A percentile compares a stretch with the other conserved stretches of the same genome.
These are phyloP conservation scores for Phytomonas francai DNA, from an alignment of 208 protist genomes.

Conservation along the genomic window DNA sequence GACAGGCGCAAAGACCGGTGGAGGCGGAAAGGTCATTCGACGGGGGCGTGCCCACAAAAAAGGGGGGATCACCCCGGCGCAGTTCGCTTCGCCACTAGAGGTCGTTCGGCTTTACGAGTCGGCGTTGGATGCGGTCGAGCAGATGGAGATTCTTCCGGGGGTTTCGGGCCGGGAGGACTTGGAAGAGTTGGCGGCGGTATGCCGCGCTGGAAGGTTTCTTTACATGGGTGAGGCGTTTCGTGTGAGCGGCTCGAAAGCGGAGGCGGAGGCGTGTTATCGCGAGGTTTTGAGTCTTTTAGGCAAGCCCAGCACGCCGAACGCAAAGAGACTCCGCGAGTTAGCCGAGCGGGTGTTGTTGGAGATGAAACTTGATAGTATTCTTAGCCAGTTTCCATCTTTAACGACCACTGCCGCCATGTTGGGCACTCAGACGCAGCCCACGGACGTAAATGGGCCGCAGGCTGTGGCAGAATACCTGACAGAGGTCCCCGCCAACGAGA, in stretches of 20 bases:
- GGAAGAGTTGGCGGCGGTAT: slow-evolving; percentile 33
- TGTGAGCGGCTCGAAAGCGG: slow-evolving; percentile 18
- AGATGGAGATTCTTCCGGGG: slow-evolving; percentile 79
- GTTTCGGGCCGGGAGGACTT: slow-evolving; percentile 51
- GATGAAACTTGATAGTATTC: slow-evolving; percentile 27
- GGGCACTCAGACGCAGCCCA: background rate
- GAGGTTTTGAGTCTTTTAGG: slow-evolving; percentile 36
- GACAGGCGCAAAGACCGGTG: background rate
- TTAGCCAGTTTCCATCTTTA: slow-evolving; percentile 8
- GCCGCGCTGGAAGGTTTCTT: slow-evolving; percentile 49
- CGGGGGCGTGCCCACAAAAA: slow-evolving; percentile 16
- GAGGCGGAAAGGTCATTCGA: background rate
- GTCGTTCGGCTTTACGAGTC: slow-evolving; percentile 77
- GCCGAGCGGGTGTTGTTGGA: slow-evolving; percentile 35
- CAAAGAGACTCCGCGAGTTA: slow-evolving; percentile 24
- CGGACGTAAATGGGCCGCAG: background rate
- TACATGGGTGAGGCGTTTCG: slow-evolving; percentile 72
- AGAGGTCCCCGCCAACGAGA: slow-evolving; percentile 19
- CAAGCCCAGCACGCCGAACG: slow-evolving; percentile 11
- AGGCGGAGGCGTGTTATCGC: slow-evolving; percentile 31
- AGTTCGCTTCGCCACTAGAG: slow-evolving; percentile 78
- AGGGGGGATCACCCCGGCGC: slow-evolving; percentile 41
- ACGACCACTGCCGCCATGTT: background rate
- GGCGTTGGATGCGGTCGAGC: slow-evolving; percentile 42
- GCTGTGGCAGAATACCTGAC: slow-evolving; percentile 21